Base-by-base conservation (phyloP, 768 basidiomycete species). In the Agrocybe pediades region DNA sequence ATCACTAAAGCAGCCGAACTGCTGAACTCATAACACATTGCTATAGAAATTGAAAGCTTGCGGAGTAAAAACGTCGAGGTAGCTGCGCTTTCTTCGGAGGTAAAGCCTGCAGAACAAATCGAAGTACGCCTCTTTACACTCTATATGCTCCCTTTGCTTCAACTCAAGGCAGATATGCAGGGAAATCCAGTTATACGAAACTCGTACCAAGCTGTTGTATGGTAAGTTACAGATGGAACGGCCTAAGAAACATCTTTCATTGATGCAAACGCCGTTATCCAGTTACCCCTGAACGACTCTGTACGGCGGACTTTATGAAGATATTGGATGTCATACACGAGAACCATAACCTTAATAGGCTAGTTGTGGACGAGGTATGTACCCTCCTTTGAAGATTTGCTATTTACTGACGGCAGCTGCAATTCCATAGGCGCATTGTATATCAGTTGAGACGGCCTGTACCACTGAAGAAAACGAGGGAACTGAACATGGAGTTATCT, bases 211-310 rank as follows among this genome's bases (percentile, higher is more conserved):
- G 13, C 72, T 94, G 11, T 71, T 94, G 9, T 94, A 94, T 61
- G 84, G 90, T 90, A n/a, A n/a, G n/a, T n/a, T n/a, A n/a, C n/a
- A n/a, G n/a, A n/a, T 42, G 41, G 84, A 67, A 15, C 11, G n/a
- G 2, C n/a, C 23, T 41, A 49, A 21, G 19, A 11, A 5, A 0
- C 19, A 29, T 49, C 21, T 17, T n/a, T 15, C 26, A 8, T 19
- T 13, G 1, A 23, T 15, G 13, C 43, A 24, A 6, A 55, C 46
- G 15, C 9, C 23, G 13, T 9, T 24, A 16, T n/a, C n/a, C 54
- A 90, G 90, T 84, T 25, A 93, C 92, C 1, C 92, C 92, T 0
- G 92, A 95, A 65, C 84, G 82, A 47, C 72, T 92, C 39, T 78
- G 77, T 45, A 80, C 74, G 0, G 41, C 71, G 7, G 82, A 87